Conservation (phyloP, 768 basidiomycete genomes). For the Sarcodon sp. region DNA sequence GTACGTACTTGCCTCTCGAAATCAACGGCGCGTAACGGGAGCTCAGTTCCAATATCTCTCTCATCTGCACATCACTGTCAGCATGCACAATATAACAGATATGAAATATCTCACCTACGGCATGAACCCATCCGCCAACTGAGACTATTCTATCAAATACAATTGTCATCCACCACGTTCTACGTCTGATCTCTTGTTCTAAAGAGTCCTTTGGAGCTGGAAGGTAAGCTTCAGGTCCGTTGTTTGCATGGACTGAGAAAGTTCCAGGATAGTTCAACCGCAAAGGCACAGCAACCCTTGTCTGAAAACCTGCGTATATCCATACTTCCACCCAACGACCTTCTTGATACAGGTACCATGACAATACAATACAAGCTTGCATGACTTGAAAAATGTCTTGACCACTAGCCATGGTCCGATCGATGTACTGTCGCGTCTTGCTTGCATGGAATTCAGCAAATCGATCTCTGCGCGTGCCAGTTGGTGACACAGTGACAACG, state of each 20-base stretch:
- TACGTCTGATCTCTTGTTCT: conserved; percentile 66
- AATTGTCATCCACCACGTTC: conserved; percentile 90
- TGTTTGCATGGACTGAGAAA: conserved; percentile 48
- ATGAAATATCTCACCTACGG: conserved; percentile 21
- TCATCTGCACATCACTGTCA: conserved; percentile 31
- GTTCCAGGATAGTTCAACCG: conserved; percentile 82
- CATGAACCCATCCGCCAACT: conserved; percentile 74
- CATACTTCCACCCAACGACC: conserved; percentile 86
- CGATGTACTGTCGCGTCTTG: conserved; percentile 81
- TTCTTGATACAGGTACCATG: conserved; percentile 88
- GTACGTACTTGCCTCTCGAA: conserved; percentile 59
- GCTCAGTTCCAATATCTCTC: conserved; percentile 72
- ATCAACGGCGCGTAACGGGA: conserved; percentile 64
- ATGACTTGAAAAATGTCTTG: conserved; percentile 79
- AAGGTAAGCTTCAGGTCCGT: conserved; percentile 68
- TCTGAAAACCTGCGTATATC: conserved; percentile 83
- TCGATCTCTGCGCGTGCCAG: conserved; percentile 69
- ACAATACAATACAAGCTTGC: conserved; percentile 77
- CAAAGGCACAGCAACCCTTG: conserved; percentile 68
- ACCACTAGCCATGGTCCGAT: conserved; percentile 82
- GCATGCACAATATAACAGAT: background rate
- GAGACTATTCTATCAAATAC: conserved; percentile 69
- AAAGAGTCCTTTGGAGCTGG: conserved; percentile 65
- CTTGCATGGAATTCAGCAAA: conserved; percentile 82
- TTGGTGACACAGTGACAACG: conserved; percentile 50